These are phyloP conservation scores for Neospora caninum DNA, from an alignment of 169 alveolate species.

Conservation along the genomic window DNA sequence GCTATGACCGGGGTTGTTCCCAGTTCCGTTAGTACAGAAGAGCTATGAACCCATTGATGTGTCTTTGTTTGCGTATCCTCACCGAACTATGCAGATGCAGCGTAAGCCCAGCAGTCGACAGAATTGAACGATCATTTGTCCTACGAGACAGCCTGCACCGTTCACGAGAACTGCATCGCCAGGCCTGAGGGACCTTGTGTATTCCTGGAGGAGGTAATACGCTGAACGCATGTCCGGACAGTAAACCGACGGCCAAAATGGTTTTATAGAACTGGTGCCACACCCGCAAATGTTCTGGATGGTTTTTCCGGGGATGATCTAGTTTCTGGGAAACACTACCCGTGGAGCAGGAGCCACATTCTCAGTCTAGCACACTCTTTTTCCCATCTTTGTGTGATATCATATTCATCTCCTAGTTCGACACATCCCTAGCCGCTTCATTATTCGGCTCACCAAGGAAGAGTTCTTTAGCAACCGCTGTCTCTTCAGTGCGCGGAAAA, in stretches of 20 bases:
- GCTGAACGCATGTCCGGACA: not conserved
- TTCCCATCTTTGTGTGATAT: not conserved
- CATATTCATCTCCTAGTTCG: not conserved
- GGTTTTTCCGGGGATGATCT: not conserved
- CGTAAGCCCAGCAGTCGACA: slow-evolving; percentile 26
- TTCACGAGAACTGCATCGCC: slow-evolving; percentile 40
- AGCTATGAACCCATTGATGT: no score
- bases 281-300: no score
- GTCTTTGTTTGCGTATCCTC: not conserved
- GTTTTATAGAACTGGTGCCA: no score
- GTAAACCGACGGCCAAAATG: not conserved
- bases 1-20: no score
- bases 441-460: slow-evolving; percentile 7
- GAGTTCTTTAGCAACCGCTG: slow-evolving; percentile 27
- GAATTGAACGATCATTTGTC: slow-evolving; percentile 23
- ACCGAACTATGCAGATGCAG: not conserved
- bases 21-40: no score
- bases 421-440: not conserved
- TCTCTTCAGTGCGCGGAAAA: slow-evolving; percentile 5
- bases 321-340: not conserved
- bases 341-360: not conserved
- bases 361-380: not conserved
- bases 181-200: not conserved
- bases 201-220: slow-evolving; percentile 18
- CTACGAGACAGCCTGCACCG: slow-evolving; percentile 16